These are phyloP conservation scores for Talaromyces sp. DNA, from an alignment of 2,329 filamentous ascomycete genomes.

Conservation along the genomic window DNA sequence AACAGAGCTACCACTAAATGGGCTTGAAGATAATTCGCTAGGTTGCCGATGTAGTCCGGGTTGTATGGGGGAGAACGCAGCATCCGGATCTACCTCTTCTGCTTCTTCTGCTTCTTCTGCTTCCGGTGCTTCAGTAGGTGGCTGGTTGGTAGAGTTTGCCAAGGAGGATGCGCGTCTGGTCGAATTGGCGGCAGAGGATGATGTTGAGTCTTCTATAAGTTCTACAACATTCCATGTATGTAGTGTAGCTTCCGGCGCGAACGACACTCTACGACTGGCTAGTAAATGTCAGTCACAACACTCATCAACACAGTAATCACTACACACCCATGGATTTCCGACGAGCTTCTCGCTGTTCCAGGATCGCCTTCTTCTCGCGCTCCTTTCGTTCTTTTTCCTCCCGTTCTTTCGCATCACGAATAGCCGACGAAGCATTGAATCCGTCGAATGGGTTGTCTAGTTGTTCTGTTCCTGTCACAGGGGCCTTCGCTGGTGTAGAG, in stretches of 20 bases:
- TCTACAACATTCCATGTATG: constrained; percentile 97
- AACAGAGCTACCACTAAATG: constrained; percentile 63
- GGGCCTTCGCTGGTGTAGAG: constrained; percentile 36
- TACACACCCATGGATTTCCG: constrained; percentile 74
- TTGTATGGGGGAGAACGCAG: constrained; percentile 61
- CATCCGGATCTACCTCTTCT: constrained; percentile 56
- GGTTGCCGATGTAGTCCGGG: constrained; percentile 64
- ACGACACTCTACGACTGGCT: constrained; percentile 89
- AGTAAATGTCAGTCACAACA: constrained; percentile 10
- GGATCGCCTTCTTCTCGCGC: constrained; percentile 57
- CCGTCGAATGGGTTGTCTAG: constrained; percentile 49
- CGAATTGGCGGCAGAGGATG: constrained; percentile 68
- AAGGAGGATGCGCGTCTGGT: constrained; percentile 69
- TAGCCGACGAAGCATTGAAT: constrained; percentile 40
- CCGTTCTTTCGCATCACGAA: constrained; percentile 57
- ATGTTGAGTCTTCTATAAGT: constrained; percentile 80
- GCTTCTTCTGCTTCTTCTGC: constrained; percentile 49
- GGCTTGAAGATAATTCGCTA: constrained; percentile 69
- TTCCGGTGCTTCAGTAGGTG: constrained; percentile 28
- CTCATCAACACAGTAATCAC: neutral
- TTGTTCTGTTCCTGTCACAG: constrained; percentile 37
- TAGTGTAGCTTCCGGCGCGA: constrained; percentile 92
- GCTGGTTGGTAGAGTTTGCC: constrained; percentile 34
- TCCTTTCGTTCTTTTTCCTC: constrained; percentile 63
- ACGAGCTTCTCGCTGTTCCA: constrained; percentile 77